Evolutionary conservation across 2,329 filamentous ascomycete genomes (phyloP), one percentile per base, ranked within the genome.

Genomic region (Nigrospora sphaerica): DNA sequence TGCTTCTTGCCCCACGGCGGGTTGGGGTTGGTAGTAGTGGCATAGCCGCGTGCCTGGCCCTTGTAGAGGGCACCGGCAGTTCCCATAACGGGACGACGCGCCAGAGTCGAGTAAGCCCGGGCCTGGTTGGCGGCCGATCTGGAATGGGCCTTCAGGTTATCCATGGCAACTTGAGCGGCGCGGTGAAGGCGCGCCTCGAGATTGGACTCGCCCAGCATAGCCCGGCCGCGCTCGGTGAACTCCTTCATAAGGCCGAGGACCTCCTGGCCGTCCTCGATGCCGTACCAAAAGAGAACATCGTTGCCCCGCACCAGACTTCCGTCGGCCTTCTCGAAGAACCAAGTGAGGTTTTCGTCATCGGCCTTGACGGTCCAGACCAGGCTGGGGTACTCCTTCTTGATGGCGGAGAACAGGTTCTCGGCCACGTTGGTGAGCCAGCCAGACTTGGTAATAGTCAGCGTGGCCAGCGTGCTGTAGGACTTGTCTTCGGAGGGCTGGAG

Each of bases 321-420:
- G 57, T 96, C 90, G 11, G 92, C 86, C 76, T 95, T 95, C 68
- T 95, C 91, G 56, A 95, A 95, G 75, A 97, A 96, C 93, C 92
- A 97, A 12, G 89, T 91, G 58, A 97, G 74, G 65, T 97, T 96
- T 77, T 97, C 92, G 58, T 97, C 91, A 56, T 95, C 86, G 61
- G 91, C 86, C 71, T 88, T 92, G 50, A 96, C 92, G n/a, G 90
- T 95, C 92, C 91, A 98, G 53, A 89, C 86, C 54, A 97, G 77
- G 70, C 86, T 89, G 46, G 90, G 83, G 66, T 91, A 86, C 62
- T 96, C 92, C 68, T 95, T 95, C 76, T 92, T 95, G 65, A 97
- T 87, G 52, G 87, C 86, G 53, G 86, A 81, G 66, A 97, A 95
- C 48, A 97, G 87, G 61, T 97, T 96, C 66, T 97, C 93, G 31